Base-by-base conservation (phyloP, 805 yeast species). In the Ogataea dorogensis region DNA sequence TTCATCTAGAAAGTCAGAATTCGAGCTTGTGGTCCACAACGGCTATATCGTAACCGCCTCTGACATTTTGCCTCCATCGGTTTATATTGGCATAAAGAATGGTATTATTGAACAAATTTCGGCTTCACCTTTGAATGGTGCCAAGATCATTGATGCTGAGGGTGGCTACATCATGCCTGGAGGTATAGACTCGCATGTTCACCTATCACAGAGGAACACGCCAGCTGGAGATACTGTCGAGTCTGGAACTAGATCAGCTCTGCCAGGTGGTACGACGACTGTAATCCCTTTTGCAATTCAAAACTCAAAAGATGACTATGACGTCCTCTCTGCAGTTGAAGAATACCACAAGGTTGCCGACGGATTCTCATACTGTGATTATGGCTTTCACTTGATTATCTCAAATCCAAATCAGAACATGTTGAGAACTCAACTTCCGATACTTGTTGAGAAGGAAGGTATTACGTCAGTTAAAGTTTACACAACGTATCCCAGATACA, bases 211-310 rank as follows among this genome's bases (percentile, higher is more conserved):
- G 46, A n/a, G n/a, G n/a, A 55, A 61, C 24, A 57, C 63, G 10
- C 59, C 68, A 4, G 59, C 67, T 2, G 70, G 71, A 25, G 77
- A 71, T 43, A 64, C 61, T 13, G 68, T 70, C 44, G 68, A 62
- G 30, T 48, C 64, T 5, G 75, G 72, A 2, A 59, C 75, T 0
- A 57, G 65, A 47, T 61, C 70, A 38, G 73, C 75, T 1, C 57
- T 70, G 17, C 69, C 68, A 18, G 77, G 77, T 31, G 77, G 77
- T 7, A 71, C 73, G 5, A 71, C 77, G 3, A 64, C 75, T 1
- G 54, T 71, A 20, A 50, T 71, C 27, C 62, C 70, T 7, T 71
- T 71, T 55, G 76, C 77, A 7, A 53, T 68, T 4, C 77, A 42
- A 17, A 33, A 70, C 38, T 59, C 61, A 13, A 56, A 56, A 25